Base-by-base conservation (phyloP, 2,329 filamentous ascomycete species). In the Colletotrichum nymphaeae region DNA sequence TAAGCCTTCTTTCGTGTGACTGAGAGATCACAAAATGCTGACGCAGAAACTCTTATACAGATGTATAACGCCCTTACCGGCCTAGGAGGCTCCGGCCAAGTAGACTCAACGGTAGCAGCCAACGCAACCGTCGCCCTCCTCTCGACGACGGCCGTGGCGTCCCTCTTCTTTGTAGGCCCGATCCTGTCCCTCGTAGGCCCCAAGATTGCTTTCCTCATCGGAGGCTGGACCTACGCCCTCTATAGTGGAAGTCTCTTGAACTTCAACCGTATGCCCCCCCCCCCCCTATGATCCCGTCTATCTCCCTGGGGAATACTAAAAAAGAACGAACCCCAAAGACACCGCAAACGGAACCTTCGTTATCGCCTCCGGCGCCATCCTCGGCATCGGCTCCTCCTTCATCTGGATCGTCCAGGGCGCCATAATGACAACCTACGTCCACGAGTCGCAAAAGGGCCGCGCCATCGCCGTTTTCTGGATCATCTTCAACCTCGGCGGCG, bases 1-100 rank as follows among this genome's bases (percentile, higher is more conserved):
- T 81, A 8, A 4, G 11, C 32, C 1, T 30, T 4, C 24, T 2
- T 19, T 1, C 14, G n/a, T 26, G 4, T 35, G 37, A 7, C 4
- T n/a, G 37, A 12, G 28, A 37, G 19, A 16, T 16, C 56, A 52
- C 46, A 28, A 67, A 30, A 52, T 35, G 1, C 57, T 74, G 37
- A 72, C 24, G n/a, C 32, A n/a, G 16, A 46, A 19, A 9, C 2
- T 2, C 30, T 2, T 35, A 86, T 12, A 7, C 5, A 63, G 84
- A 86, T 87, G 85, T 87, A 85, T 78, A 87, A 87, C 79, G 85
- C 85, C 9, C 79, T 87, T 5, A 78, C 79, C 3, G 85, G 85
- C 2, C 78, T 87, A 6, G 85, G 85, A 69, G 85, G 85, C 52
- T 84, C 83, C 0, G 85, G 85, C 24, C 85, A 87, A 69, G 84